Percentiles rank a stretch among this genome's conserved stretches.
These are phyloP conservation scores for Ichthyophthirius multifiliis DNA, from an alignment of 169 alveolate species.

Conservation along the genomic window DNA sequence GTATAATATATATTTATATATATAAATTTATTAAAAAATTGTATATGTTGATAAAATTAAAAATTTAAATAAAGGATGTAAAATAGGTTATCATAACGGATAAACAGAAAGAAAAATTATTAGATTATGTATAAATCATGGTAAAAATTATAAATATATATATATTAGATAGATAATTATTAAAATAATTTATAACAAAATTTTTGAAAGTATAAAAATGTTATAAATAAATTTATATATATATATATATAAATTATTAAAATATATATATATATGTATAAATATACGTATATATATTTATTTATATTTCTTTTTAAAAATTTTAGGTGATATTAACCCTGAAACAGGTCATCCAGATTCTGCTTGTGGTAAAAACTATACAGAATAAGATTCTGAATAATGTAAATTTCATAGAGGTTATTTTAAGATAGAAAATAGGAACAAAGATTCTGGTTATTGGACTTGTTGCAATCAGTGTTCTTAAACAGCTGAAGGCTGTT, in stretches of 20 bases:
- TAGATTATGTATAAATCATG: constrained; percentile 57
- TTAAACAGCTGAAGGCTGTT: constrained; percentile 57
- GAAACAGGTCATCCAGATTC: constrained; percentile 56
- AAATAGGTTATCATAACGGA: constrained; percentile 71
- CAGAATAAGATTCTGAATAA: constrained; percentile 43
- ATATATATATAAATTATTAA: too few species aligned
- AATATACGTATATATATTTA: too few species aligned
- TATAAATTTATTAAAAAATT: too few species aligned
- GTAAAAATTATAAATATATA: not conserved
- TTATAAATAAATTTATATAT: too few species aligned
- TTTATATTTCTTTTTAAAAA: too few species aligned
- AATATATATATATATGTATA: too few species aligned
- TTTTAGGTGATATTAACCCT: constrained; percentile 73
- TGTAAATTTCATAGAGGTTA: constrained; percentile 77
- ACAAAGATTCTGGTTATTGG: constrained; percentile 63
- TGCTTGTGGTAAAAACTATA: constrained; percentile 66
- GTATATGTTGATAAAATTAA: not conserved
- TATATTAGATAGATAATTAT: not conserved
- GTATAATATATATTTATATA: not conserved
- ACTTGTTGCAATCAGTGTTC: constrained; percentile 69
- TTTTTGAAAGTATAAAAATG: too few species aligned
- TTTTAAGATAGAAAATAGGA: constrained; percentile 27
- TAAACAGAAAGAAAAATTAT: constrained; percentile 47
- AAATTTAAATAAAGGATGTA: constrained; percentile 52
- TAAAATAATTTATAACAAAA: too few species aligned